These are phyloP conservation scores for Carallia brachiata DNA, from an alignment of 345 rosid species.

Conservation along the genomic window DNA sequence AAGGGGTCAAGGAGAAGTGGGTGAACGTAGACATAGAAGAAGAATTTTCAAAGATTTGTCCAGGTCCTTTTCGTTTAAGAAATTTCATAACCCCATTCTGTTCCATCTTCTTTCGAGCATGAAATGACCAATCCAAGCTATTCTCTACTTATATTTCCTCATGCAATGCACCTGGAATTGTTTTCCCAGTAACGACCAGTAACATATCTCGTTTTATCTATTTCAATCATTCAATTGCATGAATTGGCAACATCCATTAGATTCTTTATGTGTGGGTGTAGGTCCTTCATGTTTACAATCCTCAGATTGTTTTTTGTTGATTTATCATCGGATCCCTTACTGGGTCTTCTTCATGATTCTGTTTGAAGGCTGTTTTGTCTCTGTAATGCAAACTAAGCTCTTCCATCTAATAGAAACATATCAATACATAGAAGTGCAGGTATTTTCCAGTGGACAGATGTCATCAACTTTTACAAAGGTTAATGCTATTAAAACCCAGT, in stretches of 20 bases:
- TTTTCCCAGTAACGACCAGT: not conserved
- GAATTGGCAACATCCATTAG: constrained; percentile 38
- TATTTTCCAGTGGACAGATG: too few relatives aligned
- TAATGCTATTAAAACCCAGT: too few relatives aligned
- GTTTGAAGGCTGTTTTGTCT: constrained; percentile 13
- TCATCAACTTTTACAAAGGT: too few relatives aligned
- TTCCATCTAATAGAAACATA: constrained; percentile 15
- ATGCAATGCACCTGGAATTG: constrained; percentile 36
- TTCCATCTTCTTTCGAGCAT: constrained; percentile 35
- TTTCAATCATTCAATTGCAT: constrained; percentile 32
- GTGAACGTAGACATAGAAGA: not conserved
- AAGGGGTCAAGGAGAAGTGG: constrained; percentile 25
- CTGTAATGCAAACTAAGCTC: not conserved
- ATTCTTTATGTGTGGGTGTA: constrained; percentile 24
- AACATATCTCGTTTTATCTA: not conserved
- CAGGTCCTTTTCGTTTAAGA: constrained; percentile 19
- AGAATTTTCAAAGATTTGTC: constrained; percentile 16
- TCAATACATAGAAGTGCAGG: not conserved
- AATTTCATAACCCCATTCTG: constrained; percentile 29
- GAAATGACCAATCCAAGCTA: constrained; percentile 47
- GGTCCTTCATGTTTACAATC: constrained; percentile 23
- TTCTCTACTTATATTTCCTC: constrained; percentile 21
- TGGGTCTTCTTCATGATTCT: constrained; percentile 3
- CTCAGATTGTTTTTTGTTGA: constrained; percentile 17
- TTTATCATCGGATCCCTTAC: constrained; percentile 11